These are phyloP conservation scores for Aspergillus carlsbadensis DNA, from an alignment of 495 filamentous ascomycete species.

Conservation along the genomic window DNA sequence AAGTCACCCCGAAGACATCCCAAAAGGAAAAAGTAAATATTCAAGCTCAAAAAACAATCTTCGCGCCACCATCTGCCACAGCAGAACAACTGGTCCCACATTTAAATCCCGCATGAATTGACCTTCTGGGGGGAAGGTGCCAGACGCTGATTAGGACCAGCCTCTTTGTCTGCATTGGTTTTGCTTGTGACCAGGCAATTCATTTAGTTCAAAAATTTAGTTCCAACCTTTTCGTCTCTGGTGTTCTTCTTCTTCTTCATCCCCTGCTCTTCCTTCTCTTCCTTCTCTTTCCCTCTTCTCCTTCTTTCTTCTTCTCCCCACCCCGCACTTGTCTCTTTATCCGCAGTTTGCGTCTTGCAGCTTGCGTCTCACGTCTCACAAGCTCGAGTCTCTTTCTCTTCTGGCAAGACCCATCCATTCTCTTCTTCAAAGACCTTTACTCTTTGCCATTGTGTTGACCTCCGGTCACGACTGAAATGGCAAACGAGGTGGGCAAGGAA, in stretches of 20 bases:
- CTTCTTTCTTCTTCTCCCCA: neutral
- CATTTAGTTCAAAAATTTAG: too few species aligned
- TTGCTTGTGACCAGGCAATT: too few species aligned
- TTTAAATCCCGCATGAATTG: neutral
- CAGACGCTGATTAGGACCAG: conserved; percentile 1
- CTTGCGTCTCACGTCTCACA: neutral
- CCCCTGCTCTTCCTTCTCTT: neutral
- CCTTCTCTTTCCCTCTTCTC: neutral
- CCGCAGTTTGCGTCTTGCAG: neutral
- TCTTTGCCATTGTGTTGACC: neutral
- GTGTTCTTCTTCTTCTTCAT: neutral
- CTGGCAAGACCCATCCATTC: neutral
- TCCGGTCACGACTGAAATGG: neutral
- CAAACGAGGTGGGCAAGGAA: conserved; percentile 5
- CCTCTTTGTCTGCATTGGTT: conserved; percentile 1
- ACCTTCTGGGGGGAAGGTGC: neutral
- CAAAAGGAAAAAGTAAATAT: conserved; percentile 6
- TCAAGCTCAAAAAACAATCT: neutral
- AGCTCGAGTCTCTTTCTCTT: neutral
- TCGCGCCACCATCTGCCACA: neutral
- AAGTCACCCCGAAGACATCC: neutral
- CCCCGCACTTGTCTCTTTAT: neutral
- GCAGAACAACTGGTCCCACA: neutral
- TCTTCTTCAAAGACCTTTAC: neutral
- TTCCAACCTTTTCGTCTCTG: neutral